These are phyloP conservation scores for Diaporthe sp. DNA, from an alignment of 2,329 filamentous ascomycete species.

Conservation along the genomic window DNA sequence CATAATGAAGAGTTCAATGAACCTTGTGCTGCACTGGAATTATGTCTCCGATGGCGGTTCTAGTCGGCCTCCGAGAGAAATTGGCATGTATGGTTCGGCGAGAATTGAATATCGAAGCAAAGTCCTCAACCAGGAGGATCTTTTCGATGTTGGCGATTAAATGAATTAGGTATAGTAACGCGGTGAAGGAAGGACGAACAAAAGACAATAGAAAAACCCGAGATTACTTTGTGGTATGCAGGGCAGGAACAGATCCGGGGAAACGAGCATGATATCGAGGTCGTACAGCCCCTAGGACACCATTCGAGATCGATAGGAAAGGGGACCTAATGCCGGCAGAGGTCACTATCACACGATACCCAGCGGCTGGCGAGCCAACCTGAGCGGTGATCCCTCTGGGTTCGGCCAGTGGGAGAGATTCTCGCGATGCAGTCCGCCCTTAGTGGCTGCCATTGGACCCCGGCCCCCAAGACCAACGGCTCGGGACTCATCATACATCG, in stretches of 20 bases:
- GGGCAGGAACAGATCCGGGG: not conserved
- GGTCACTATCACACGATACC: conserved; percentile 35
- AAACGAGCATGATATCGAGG: conserved; percentile 26
- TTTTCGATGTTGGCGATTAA: conserved; percentile 28
- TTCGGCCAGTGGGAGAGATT: conserved; percentile 24
- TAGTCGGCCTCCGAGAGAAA: not conserved
- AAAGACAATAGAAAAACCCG: not conserved
- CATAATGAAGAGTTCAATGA: conserved; percentile 29
- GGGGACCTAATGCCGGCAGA: conserved; percentile 30
- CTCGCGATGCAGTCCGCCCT: not conserved
- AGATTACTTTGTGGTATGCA: not conserved
- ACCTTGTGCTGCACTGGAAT: not conserved
- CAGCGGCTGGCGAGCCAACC: conserved; percentile 31
- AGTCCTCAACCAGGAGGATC: conserved; percentile 35
- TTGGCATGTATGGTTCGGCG: not conserved
- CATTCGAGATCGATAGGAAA: not conserved
- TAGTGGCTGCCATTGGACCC: conserved; percentile 10
- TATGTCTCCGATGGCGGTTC: not conserved
- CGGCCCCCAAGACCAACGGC: conserved; percentile 11
- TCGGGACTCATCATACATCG: conserved; percentile 27
- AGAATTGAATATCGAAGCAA: conserved; percentile 22
- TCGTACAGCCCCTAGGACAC: not conserved
- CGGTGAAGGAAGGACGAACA: not conserved
- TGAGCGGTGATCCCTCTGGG: not conserved
- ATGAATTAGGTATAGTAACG: conserved; percentile 28